These are phyloP conservation scores for Byssoonygena ceratinophila DNA, from an alignment of 2,329 filamentous ascomycete genomes.

Conservation along the genomic window DNA sequence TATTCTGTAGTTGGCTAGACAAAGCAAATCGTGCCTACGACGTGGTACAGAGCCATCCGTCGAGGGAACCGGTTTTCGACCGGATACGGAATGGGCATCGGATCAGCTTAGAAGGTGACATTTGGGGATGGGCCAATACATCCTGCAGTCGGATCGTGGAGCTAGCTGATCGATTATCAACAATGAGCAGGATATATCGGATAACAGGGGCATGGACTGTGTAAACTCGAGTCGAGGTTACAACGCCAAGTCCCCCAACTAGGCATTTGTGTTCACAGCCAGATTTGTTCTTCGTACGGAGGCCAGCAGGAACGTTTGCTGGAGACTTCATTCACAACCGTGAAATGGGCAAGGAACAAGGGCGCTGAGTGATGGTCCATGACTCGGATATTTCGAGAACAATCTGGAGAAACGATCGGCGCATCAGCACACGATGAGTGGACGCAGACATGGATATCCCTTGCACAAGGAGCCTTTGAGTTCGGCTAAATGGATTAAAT, in stretches of 20 bases:
- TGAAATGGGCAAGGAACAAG: neutral
- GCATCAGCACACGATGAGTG: neutral
- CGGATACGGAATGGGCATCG: slow-evolving; percentile 3
- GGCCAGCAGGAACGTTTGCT: slow-evolving; percentile 5
- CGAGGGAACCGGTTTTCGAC: neutral
- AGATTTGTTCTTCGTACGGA: neutral
- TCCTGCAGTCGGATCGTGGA: neutral
- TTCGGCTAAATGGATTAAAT: slow-evolving; percentile 1
- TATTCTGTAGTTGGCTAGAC: neutral
- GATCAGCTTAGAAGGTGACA: slow-evolving; percentile 7
- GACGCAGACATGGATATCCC: neutral
- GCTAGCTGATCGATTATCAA: neutral
- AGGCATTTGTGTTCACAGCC: neutral
- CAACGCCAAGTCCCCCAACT: slow-evolving; percentile 13
- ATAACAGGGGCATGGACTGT: neutral
- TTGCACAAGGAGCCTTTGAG: neutral
- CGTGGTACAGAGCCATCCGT: neutral
- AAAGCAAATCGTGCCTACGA: neutral
- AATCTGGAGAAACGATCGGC: slow-evolving; percentile 11
- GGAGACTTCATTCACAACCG: neutral
- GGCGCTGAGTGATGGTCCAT: neutral
- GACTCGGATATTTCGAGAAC: slow-evolving; percentile 12
- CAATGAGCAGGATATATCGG: neutral
- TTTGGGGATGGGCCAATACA: slow-evolving; percentile 2
- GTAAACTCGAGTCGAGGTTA: slow-evolving; percentile 8